Base-by-base conservation (phyloP, 192 early-diverging fungal species). In the Backusella luteola region DNA sequence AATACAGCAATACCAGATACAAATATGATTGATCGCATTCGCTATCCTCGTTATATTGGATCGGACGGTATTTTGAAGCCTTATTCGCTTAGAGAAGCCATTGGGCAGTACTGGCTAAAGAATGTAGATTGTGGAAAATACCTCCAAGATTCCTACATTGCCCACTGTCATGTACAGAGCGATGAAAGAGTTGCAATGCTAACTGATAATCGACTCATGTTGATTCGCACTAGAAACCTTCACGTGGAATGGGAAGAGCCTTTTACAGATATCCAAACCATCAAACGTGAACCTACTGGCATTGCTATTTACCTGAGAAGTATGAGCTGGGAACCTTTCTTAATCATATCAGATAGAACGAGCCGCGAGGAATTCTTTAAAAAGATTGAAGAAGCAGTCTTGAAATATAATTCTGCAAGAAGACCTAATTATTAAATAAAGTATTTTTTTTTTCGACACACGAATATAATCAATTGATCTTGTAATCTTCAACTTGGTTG, bases 1-100 rank as follows among this genome's bases (percentile, higher is more conserved):
- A 98, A 98, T 83, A 98, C 97, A 6, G 95, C 97, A 0, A 96
- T 94, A 0, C 93, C 93, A 83, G 90, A 90, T 49, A 93, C 92
- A 76, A 90, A 91, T 42, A 92, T 93, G 56, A 85, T 98, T 67
- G 91, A 93, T 72, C 92, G 94, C n/a, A 90, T 93, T 73, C 86
- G 98, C 11, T 85, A 92, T 41, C 98, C 98, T 1, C 89, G 98
- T 32, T 91, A 89, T 72, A 91, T 98, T 44, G 92, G 92, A 36
- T 87, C 91, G 49, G 95, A 96, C 76, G 91, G 92, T 15, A 95
- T 99, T 42, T 82, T 99, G 42, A 77, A 68, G 77, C 87, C 89
- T 0, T 96, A 95, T 83, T 83, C 87, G 41, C 80, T 82, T 6
- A 88, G 92, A 29, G 95, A 96, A 80, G 96, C 96, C 0, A 83